A percentile compares a stretch with the other conserved stretches of the same genome.
phyloP scores from a whole-genome alignment of 177 flowering plant species.

The Telopea speciosissima region DNA sequence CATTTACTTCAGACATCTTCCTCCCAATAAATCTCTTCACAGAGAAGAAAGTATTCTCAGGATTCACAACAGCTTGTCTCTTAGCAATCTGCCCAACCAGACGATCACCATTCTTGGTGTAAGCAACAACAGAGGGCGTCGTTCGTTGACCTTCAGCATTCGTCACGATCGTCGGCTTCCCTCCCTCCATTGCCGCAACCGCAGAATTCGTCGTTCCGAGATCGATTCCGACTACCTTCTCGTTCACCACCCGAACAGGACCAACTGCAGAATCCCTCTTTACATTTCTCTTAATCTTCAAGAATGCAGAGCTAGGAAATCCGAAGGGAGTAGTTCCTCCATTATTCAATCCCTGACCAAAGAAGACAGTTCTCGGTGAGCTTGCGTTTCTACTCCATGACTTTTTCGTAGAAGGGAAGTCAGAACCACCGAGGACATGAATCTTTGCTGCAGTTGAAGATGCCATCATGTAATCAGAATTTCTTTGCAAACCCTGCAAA shows the following conservation, averaged over 20 bases:
- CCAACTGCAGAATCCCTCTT: conserved; percentile 11
- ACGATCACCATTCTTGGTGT: conserved; percentile 35
- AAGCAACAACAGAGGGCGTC: conserved; percentile 43
- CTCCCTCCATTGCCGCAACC: conserved; percentile 44
- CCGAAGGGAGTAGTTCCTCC: conserved; percentile 9
- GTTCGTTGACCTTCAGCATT: conserved; percentile 41
- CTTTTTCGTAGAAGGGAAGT: conserved; percentile 9
- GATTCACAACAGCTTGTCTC: conserved; percentile 43
- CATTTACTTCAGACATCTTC: conserved; percentile 42
- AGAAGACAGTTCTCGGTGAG: conserved; percentile 18
- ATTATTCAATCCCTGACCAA: conserved; percentile 19
- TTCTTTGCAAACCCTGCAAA: too few species aligned
- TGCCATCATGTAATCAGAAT: too few species aligned
- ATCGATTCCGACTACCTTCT: conserved; percentile 45
- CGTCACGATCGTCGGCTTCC: conserved; percentile 38
- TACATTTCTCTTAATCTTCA: conserved; percentile 7
- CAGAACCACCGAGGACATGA: too few species aligned
- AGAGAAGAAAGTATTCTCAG: conserved; percentile 41
- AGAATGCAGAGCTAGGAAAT: conserved; percentile 15
- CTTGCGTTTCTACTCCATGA: background rate
- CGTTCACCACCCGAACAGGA: conserved; percentile 28
- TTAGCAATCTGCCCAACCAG: conserved; percentile 45
- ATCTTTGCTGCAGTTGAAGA: too few species aligned
- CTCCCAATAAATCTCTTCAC: conserved; percentile 46
- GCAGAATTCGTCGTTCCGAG: conserved; percentile 44